Evolutionary conservation across 2,329 filamentous ascomycete genomes (phyloP).

Genomic region (Ophiocordyceps sinensis): DNA sequence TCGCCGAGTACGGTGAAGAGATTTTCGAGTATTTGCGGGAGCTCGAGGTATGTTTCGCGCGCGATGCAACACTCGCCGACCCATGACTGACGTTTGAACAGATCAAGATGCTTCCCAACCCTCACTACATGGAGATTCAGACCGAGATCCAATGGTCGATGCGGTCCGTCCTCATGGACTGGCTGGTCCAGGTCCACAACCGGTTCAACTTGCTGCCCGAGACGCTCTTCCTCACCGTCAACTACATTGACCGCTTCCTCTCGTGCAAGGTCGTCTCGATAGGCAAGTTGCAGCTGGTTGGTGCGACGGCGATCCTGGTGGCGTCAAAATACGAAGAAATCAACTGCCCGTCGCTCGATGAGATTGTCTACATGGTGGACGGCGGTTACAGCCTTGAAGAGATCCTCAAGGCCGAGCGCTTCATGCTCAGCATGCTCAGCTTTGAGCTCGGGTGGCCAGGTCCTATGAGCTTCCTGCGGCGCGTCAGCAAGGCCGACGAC

Average conservation of each 20-base stretch:
- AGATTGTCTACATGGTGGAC: conserved; percentile 98
- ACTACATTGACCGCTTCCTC: conserved; percentile 94
- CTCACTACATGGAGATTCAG: conserved; percentile 94
- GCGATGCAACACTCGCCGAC: neutral
- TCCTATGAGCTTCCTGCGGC: conserved; percentile 92
- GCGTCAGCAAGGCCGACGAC: conserved; percentile 96
- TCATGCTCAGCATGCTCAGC: conserved; percentile 93
- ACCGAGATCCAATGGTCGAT: conserved; percentile 99
- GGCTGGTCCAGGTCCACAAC: conserved; percentile 90
- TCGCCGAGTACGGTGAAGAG: conserved; percentile 89
- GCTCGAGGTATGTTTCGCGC: conserved; percentile 53
- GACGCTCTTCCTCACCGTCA: conserved; percentile 87
- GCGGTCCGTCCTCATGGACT: conserved; percentile 94
- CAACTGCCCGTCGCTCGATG: conserved; percentile 85
- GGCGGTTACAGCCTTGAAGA: conserved; percentile 78
- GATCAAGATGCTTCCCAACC: conserved; percentile 70
- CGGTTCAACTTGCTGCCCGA: conserved; percentile 86
- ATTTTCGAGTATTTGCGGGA: conserved; percentile 87
- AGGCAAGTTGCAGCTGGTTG: conserved; percentile 88
- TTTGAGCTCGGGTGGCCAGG: conserved; percentile 98
- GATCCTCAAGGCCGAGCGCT: conserved; percentile 91
- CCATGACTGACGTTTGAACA: conserved; percentile 15
- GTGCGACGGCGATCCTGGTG: conserved; percentile 88
- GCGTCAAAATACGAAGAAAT: conserved; percentile 99
- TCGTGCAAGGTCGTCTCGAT: conserved; percentile 90